phyloP scores from a whole-genome alignment of 306 rosid species.

The Cucumis hystrix region DNA sequence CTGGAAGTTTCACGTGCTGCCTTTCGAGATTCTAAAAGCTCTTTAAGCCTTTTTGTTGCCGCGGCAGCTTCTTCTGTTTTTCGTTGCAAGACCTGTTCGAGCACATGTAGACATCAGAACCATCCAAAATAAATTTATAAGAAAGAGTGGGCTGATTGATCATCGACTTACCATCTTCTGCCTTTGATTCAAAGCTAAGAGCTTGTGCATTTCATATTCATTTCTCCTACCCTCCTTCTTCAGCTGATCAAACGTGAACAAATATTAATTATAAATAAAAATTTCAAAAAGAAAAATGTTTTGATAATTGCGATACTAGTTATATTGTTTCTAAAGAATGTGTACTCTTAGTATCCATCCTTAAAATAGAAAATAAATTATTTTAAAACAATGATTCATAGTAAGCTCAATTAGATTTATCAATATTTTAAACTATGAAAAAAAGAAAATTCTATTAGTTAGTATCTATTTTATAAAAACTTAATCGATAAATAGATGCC shows the following conservation, averaged over 20 bases:
- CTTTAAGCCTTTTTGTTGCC: slow-evolving; percentile 91
- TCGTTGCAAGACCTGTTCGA: slow-evolving; percentile 71
- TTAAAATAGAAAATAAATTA: no score
- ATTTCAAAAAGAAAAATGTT: no score
- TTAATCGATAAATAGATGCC: neutral
- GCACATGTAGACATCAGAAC: slow-evolving; percentile 3
- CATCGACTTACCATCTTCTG: slow-evolving; percentile 69
- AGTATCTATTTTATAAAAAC: neutral
- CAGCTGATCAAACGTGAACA: slow-evolving; percentile 38
- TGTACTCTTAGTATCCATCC: neutral
- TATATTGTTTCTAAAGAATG: neutral
- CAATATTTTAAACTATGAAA: neutral
- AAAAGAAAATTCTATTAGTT: neutral
- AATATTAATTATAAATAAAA: neutral
- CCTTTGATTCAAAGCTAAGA: slow-evolving; percentile 84
- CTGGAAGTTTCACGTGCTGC: slow-evolving; percentile 55
- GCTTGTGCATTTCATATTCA: slow-evolving; percentile 94
- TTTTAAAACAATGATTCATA: neutral
- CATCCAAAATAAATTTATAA: neutral
- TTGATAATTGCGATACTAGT: neutral
- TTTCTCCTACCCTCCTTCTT: slow-evolving; percentile 96
- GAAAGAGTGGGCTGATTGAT: neutral
- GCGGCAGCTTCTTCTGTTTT: slow-evolving; percentile 90
- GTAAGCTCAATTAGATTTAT: neutral
- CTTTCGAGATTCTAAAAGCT: slow-evolving; percentile 76